These are phyloP conservation scores for Pestalotiopsis sp. DNA, from an alignment of 2,329 filamentous ascomycete genomes.

Conservation along the genomic window DNA sequence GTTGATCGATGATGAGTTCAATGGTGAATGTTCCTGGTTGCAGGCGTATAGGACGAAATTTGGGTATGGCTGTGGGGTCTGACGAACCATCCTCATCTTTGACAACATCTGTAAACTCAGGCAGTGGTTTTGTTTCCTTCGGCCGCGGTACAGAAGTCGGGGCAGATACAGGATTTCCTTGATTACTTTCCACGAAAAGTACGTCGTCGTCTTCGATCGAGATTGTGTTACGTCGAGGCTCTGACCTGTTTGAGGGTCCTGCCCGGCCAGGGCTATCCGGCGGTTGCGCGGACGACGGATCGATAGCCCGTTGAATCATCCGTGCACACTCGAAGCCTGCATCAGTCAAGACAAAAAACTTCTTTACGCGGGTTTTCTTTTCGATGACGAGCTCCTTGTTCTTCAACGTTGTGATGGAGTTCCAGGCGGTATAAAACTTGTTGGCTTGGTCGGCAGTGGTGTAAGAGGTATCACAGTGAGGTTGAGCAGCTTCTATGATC, in stretches of 20 bases:
- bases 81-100: constrained; percentile 35
- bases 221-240: background rate
- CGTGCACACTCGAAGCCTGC: constrained; percentile 77
- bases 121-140: constrained; percentile 8
- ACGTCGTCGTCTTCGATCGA: background rate
- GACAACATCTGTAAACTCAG: constrained; percentile 41
- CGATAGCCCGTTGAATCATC: constrained; percentile 57
- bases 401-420: constrained; percentile 76
- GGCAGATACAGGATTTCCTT: background rate
- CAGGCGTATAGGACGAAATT: constrained; percentile 63
- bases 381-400: constrained; percentile 76
- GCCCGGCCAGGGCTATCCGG: background rate
- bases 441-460: constrained; percentile 67
- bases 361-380: constrained; percentile 68
- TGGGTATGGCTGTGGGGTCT: constrained; percentile 38
- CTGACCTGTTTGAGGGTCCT: background rate
- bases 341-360: constrained; percentile 69
- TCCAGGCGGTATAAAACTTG: constrained; percentile 80
- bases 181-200: background rate
- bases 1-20: constrained; percentile 72
- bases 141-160: constrained; percentile 23
- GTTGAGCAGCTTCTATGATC: constrained; percentile 70
- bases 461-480: constrained; percentile 74
- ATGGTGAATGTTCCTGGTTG: constrained; percentile 70
- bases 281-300: constrained; percentile 18